These are phyloP conservation scores for Lachnellula suecica DNA, from an alignment of 2,329 filamentous ascomycete genomes.

Conservation along the genomic window DNA sequence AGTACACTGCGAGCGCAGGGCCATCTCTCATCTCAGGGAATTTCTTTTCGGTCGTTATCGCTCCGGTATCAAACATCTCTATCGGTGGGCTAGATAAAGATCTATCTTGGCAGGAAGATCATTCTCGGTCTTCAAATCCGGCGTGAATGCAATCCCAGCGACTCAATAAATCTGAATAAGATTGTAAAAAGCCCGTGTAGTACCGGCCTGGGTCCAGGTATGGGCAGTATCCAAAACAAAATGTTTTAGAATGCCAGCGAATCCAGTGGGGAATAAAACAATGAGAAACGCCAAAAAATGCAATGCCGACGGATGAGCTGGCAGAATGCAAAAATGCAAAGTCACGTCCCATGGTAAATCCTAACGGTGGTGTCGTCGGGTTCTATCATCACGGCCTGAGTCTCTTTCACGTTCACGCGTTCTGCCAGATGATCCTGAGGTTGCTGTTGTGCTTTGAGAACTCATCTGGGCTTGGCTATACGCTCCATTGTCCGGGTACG, in stretches of 20 bases:
- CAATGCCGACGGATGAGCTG: conserved; percentile 17
- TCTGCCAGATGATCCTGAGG: conserved; percentile 24
- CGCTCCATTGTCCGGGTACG: conserved; percentile 21
- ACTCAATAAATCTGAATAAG: conserved; percentile 18
- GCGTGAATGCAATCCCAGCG: conserved; percentile 20
- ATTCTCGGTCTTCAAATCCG: conserved; percentile 21
- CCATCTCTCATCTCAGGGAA: conserved; percentile 20
- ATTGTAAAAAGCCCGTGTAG: conserved; percentile 19
- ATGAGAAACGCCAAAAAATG: conserved; percentile 30
- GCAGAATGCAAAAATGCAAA: conserved; percentile 20
- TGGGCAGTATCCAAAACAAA: conserved; percentile 17
- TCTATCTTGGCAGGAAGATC: conserved; percentile 9
- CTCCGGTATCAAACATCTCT: conserved; percentile 13
- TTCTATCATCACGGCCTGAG: conserved; percentile 21
- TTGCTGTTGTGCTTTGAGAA: conserved; percentile 24
- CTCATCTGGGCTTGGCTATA: conserved; percentile 24
- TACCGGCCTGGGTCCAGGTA: conserved; percentile 24
- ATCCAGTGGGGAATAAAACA: conserved; percentile 22
- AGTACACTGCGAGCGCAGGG: conserved; percentile 21
- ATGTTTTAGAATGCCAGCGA: conserved; percentile 22
- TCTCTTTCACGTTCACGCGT: conserved; percentile 25
- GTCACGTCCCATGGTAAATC: conserved; percentile 15
- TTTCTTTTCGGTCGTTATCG: conserved; percentile 16
- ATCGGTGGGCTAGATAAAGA: neutral
- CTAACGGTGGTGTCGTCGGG: conserved; percentile 21